phyloP scores from a whole-genome alignment of 495 filamentous ascomycete species.

The Trypethelium eluteriae region DNA sequence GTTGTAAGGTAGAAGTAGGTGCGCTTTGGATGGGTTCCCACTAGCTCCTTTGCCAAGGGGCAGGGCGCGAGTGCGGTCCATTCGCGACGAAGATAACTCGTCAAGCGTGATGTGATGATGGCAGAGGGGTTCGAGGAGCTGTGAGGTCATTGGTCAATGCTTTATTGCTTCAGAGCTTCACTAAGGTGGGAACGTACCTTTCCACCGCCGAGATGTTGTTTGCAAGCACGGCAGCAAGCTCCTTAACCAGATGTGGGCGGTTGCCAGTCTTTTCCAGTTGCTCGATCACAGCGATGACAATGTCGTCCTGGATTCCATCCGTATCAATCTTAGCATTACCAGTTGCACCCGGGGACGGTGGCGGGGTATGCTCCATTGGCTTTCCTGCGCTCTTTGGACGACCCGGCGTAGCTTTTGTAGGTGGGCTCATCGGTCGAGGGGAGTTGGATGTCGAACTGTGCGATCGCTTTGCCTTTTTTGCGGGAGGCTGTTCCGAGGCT shows the following conservation, averaged over 20 bases:
- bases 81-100: constrained; percentile 78
- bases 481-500: constrained; percentile 52
- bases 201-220: constrained; percentile 73
- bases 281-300: constrained; percentile 84
- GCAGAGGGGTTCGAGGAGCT: constrained; percentile 95
- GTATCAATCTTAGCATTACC: constrained; percentile 64
- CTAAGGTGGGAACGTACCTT: constrained; percentile 57
- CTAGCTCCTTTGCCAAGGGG: constrained; percentile 84
- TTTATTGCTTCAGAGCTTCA: neutral
- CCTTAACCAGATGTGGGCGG: constrained; percentile 87
- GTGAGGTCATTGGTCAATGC: constrained; percentile 16
- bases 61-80: constrained; percentile 79
- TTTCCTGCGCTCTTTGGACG: constrained; percentile 42
- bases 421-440: constrained; percentile 47
- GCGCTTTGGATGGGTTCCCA: constrained; percentile 84
- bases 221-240: constrained; percentile 75
- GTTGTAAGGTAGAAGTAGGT: constrained; percentile 95
- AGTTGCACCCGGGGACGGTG: constrained; percentile 63
- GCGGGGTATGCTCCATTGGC: constrained; percentile 68
- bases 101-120: constrained; percentile 85
- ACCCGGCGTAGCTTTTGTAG: constrained; percentile 40
- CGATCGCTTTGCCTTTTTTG: constrained; percentile 82
- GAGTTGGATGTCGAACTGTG: constrained; percentile 44
- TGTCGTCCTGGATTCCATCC: constrained; percentile 86
- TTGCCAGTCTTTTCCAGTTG: constrained; percentile 90